These are phyloP conservation scores for Macrophomina phaseolina DNA, from an alignment of 2,329 filamentous ascomycete genomes.

Conservation along the genomic window DNA sequence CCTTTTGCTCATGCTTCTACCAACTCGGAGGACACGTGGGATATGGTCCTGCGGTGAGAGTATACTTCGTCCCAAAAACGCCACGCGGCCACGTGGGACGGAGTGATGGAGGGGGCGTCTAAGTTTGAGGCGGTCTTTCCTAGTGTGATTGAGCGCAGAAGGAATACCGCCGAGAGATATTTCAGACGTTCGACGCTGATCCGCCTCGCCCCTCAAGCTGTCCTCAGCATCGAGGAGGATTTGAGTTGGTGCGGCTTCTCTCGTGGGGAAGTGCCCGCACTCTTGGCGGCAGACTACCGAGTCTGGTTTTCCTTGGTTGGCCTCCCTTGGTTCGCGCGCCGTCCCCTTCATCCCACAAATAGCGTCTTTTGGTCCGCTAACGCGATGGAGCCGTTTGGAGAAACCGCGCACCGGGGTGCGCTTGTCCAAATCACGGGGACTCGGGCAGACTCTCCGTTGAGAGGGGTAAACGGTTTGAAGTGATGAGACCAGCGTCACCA, in stretches of 20 bases:
- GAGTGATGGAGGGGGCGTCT: background rate
- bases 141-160: background rate
- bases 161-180: background rate
- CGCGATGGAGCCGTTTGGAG: background rate
- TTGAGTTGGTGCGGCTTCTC: background rate
- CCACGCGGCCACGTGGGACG: background rate
- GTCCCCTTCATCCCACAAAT: background rate
- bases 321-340: background rate
- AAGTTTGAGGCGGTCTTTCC: background rate
- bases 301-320: background rate
- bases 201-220: background rate
- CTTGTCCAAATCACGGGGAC: background rate
- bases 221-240: too few relatives aligned
- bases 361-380: background rate
- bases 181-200: conserved; percentile 1
- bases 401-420: background rate
- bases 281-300: background rate
- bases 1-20: too few relatives aligned
- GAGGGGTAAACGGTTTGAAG: background rate
- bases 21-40: too few relatives aligned
- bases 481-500: background rate
- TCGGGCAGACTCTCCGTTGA: background rate
- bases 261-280: background rate
- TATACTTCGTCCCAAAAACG: background rate
- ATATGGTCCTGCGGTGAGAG: too few relatives aligned